Base-by-base conservation (phyloP, 1,284 basidiomycete species). In the Ceratobasidium sp. region DNA sequence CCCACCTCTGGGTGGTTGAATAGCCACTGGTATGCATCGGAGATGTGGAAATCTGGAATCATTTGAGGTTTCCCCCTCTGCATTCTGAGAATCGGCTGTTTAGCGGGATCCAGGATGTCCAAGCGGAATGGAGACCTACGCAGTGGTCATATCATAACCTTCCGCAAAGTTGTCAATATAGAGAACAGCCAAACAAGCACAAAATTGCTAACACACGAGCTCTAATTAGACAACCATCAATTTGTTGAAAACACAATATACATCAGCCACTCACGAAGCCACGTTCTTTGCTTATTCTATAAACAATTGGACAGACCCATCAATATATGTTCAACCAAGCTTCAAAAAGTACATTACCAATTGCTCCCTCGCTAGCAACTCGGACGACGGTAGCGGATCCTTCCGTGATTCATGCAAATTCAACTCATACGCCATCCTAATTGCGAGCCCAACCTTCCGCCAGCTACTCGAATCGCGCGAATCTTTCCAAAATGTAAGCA, bases 401-500 rank as follows among this genome's bases (percentile, higher is more conserved):
- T 70, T 57, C 10, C 73, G 73, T 13, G 71, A 73, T 22, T 72
- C 72, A 62, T 78, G 73, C 3, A 80, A 73, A 0, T 76, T 75
- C 27, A 80, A 72, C 70, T 79, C 77, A 68, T 78, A 77, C 0
- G 77, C 79, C 67, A 79, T 77, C 13, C 79, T 76, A 13, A 74
- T 73, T 0, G 73, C 75, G 34, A 73, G 49, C 17, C 77, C 77
- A 0, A 78, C 73, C 68, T 77, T 76, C 35, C 78, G 72, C 74
- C 77, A 76, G 7, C 75, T 74, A 1, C 77, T 77, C 7, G 74
- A 73, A 58, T 81, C 80, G 22, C 74, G 74, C 3, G 78, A 74
- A 49, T 77, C 76, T 70, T 80, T 81, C 81, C 81, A 82, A 35
- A 79, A 79, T 25, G 77, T 76, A 13, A 80, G 72, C 8, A 81